Percentiles rank a stretch among this genome's conserved stretches.
Conservation (phyloP, 768 basidiomycete species). For the Astraeus odoratus region DNA sequence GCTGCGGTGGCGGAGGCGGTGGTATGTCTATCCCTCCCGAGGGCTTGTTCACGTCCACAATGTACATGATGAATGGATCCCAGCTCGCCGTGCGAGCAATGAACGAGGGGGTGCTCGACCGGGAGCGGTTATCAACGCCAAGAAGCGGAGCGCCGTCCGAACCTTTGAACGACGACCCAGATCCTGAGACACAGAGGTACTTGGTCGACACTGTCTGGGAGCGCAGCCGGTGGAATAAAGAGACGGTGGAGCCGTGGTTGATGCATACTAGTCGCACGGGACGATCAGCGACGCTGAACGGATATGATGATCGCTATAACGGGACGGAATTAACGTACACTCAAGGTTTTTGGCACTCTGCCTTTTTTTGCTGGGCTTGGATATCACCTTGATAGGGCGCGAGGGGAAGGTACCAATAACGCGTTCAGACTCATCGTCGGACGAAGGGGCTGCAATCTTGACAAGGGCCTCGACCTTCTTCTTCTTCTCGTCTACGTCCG, state of each 20-base stretch:
- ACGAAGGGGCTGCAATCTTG: constrained; percentile 74
- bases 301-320: constrained; percentile 6
- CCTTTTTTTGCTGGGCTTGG: constrained; percentile 96
- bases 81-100: constrained; percentile 86
- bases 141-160: constrained; percentile 85
- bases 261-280: constrained; percentile 64
- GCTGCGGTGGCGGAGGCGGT: constrained; percentile 74
- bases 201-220: constrained; percentile 95
- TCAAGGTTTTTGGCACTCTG: constrained; percentile 91
- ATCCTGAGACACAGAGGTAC: constrained; percentile 92
- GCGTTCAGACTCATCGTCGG: constrained; percentile 75
- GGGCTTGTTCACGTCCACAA: constrained; percentile 88
- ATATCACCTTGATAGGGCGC: constrained; percentile 96
- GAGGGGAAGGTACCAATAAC: constrained; percentile 87
- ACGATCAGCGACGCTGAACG: constrained; percentile 9
- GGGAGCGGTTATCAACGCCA: constrained; percentile 68
- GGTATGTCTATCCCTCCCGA: constrained; percentile 70
- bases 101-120: constrained; percentile 75
- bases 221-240: constrained; percentile 90
- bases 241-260: constrained; percentile 92
- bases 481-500: constrained; percentile 91
- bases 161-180: constrained; percentile 85
- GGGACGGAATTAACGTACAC: constrained; percentile 47
- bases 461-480: constrained; percentile 93
- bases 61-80: constrained; percentile 97